A percentile compares a stretch with the other conserved stretches of the same genome.
These are phyloP conservation scores for Coniochaeta pulveracea DNA, from an alignment of 2,329 filamentous ascomycete genomes.

Conservation along the genomic window DNA sequence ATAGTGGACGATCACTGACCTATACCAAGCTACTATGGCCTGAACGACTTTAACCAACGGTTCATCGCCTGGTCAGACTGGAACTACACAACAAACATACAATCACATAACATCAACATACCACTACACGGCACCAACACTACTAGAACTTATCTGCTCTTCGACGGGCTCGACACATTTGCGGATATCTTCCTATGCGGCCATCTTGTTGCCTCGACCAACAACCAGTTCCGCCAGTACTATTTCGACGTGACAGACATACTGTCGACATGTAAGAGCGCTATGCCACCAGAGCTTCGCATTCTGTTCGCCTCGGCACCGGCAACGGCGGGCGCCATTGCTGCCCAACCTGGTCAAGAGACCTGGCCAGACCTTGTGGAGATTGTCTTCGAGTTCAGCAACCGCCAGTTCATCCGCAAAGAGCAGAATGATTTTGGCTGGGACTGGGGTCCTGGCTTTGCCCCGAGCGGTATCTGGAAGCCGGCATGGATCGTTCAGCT, in stretches of 20 bases:
- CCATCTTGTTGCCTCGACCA: constrained; percentile 39
- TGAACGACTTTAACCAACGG: constrained; percentile 48
- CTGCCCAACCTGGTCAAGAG: constrained; percentile 33
- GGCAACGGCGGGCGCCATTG: constrained; percentile 39
- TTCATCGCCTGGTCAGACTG: constrained; percentile 49
- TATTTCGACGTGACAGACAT: constrained; percentile 41
- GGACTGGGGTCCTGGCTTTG: constrained; percentile 52
- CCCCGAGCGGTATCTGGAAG: constrained; percentile 52
- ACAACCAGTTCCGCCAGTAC: constrained; percentile 54
- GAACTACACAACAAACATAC: constrained; percentile 46
- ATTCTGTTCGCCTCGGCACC: constrained; percentile 41
- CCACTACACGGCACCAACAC: constrained; percentile 12
- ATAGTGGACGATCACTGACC: neutral
- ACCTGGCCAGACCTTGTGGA: constrained; percentile 39
- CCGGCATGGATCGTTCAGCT: constrained; percentile 30
- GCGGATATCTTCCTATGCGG: constrained; percentile 43
- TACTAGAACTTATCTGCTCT: constrained; percentile 40
- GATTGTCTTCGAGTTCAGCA: constrained; percentile 35
- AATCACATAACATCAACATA: constrained; percentile 41
- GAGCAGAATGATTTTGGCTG: constrained; percentile 54
- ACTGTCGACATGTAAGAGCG: constrained; percentile 26
- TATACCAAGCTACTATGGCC: constrained; percentile 30
- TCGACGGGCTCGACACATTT: constrained; percentile 53
- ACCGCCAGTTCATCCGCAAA: constrained; percentile 46
- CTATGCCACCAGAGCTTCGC: constrained; percentile 23